Evolutionary conservation across 225 moss, liverwort and hornwort genomes (phyloP), one percentile per base, ranked within the genome.

Genomic region (Bryum argenteum): DNA sequence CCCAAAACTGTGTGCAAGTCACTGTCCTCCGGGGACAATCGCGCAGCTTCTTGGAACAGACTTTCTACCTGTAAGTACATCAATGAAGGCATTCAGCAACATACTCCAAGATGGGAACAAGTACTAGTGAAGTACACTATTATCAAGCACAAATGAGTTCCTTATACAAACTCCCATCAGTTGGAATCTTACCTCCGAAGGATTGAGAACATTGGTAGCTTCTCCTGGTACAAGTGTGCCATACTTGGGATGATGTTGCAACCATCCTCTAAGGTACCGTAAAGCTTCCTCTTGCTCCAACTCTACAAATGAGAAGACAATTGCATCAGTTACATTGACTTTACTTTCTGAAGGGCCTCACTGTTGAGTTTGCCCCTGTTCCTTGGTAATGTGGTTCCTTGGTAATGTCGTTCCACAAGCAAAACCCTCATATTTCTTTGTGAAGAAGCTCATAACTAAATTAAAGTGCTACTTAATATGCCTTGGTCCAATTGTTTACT

Each of bases 261-360:
- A 73, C 97, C 97, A 98, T 68, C 91, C 94, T 70, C 83, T 80
- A 43, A 98, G 70, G 79, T 98, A 94, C 7, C 87, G 87, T 70
- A 98, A 85, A 59, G 97, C 97, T 91, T 94, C 97, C 38, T 83
- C 83, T 80, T 94, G 94, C 81, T 94, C 97, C 85, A 94, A 82
- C 75, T 94, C 97, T 98, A 80, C 53, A 45, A n/a, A n/a, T n/a
- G n/a, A n/a, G n/a, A n/a, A n/a, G n/a, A n/a, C n/a, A n/a, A n/a
- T n/a, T n/a, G n/a, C n/a, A n/a, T n/a, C n/a, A n/a, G n/a, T n/a
- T n/a, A n/a, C n/a, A n/a, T n/a, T n/a, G n/a, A n/a, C n/a, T n/a
- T n/a, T n/a, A n/a, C n/a, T n/a, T n/a, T n/a, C n/a, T n/a, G n/a
- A n/a, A n/a, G n/a, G n/a, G n/a, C n/a, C n/a, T n/a, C n/a, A n/a